Conservation (phyloP, 2,329 filamentous ascomycete species). For the Thielaviopsis ethacetica region DNA sequence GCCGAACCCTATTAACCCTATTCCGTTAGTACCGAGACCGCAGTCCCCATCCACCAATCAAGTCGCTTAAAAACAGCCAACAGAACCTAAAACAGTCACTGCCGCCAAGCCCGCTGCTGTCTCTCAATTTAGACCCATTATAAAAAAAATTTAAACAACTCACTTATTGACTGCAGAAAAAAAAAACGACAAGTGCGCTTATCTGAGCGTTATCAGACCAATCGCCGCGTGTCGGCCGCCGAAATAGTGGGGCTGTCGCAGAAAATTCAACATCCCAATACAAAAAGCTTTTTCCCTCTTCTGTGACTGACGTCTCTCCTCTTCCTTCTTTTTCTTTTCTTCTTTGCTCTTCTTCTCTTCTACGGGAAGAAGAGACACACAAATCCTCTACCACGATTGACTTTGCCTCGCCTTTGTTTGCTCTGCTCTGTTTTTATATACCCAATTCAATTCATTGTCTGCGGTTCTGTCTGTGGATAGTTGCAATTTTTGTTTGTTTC, state of each 20-base stretch:
- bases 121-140: background rate
- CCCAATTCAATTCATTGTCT: constrained; percentile 18
- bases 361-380: constrained; percentile 36
- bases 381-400: constrained; percentile 18
- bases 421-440: constrained; percentile 16
- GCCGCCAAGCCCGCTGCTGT: background rate
- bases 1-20: background rate
- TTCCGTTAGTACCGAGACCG: background rate
- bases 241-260: background rate
- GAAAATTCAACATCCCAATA: constrained; percentile 2
- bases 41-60: background rate
- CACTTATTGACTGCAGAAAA: background rate
- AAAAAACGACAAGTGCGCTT: background rate
- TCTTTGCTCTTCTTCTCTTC: constrained; percentile 30
- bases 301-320: constrained; percentile 1
- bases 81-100: background rate
- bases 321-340: constrained; percentile 20
- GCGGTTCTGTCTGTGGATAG: constrained; percentile 19
- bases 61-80: background rate
- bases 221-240: constrained; percentile 4
- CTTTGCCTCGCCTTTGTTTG: constrained; percentile 16
- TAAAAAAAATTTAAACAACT: background rate
- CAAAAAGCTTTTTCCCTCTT: background rate
- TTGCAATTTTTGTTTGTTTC: constrained; percentile 17
- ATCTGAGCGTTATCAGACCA: constrained; percentile 8